Conservation (phyloP, 2,329 filamentous ascomycete species). For the Diaporthe humulicola region DNA sequence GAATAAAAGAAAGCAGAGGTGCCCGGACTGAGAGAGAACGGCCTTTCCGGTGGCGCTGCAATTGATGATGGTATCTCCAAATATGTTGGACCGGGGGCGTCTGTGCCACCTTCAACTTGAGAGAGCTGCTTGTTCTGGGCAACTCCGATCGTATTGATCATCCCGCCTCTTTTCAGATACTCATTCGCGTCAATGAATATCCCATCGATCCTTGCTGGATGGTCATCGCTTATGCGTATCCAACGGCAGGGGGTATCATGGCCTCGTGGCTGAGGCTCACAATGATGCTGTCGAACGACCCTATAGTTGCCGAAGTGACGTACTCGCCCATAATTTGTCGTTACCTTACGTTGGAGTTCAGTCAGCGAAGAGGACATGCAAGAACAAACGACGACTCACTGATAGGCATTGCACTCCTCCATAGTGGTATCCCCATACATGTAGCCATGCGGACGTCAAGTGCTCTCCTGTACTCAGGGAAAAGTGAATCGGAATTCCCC, state of each 20-base stretch:
- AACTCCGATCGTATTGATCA: not conserved
- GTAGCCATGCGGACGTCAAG: slow-evolving; percentile 13
- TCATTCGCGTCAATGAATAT: slow-evolving; percentile 10
- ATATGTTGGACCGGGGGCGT: not conserved
- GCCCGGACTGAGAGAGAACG: not conserved
- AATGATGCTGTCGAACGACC: not conserved
- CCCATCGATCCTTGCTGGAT: not conserved
- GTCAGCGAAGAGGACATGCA: not conserved
- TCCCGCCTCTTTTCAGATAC: not conserved
- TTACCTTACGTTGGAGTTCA: not conserved
- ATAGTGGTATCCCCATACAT: not conserved
- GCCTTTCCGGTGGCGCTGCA: not conserved
- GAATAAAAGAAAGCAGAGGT: not conserved
- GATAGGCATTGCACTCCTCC: not conserved
- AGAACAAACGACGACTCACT: not conserved
- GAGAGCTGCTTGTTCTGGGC: not conserved
- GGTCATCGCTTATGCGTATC: slow-evolving; percentile 9
- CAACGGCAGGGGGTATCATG: not conserved
- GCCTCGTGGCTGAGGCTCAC: not conserved
- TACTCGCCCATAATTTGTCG: not conserved
- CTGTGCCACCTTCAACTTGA: not conserved
- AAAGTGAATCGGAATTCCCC: not conserved
- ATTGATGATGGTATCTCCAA: not conserved
- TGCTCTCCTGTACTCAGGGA: not conserved
- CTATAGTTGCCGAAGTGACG: not conserved